Evolutionary conservation across 768 basidiomycete genomes (phyloP).

Genomic region (Pleurotus salmoneostramineus): DNA sequence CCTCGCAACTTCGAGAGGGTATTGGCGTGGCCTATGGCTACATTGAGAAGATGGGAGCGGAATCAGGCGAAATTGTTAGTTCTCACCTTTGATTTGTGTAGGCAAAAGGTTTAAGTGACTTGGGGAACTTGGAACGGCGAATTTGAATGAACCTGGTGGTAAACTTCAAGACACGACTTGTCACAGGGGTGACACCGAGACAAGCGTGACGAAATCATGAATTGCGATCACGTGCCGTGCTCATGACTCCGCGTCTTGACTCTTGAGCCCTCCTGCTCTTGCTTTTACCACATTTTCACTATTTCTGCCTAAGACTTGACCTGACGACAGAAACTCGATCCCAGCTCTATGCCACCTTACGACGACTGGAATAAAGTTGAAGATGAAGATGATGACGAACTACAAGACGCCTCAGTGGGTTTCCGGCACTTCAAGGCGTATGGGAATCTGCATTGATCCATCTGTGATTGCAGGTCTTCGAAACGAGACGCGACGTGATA

Average conservation of each 20-base stretch:
- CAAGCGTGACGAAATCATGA: background rate
- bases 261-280: background rate
- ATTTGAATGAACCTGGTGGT: background rate
- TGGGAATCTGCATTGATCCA: background rate
- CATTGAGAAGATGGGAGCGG: no score
- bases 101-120: background rate
- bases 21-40: no score
- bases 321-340: background rate
- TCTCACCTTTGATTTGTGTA: no score
- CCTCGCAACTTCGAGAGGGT: no score
- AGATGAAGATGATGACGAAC: constrained; percentile 80
- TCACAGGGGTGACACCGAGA: no score
- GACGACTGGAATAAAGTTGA: constrained; percentile 80
- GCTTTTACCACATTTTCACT: background rate
- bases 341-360: constrained; percentile 53
- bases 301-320: background rate
- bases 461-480: constrained; percentile 39
- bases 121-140: background rate
- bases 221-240: constrained; percentile 2
- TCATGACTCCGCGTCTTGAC: constrained; percentile 8
- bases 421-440: no score
- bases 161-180: background rate
- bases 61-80: no score
- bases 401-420: constrained; percentile 65
- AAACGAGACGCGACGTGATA: constrained; percentile 80